A percentile compares a stretch with the other conserved stretches of the same genome.
Evolutionary conservation across 2,329 filamentous ascomycete species (phyloP).

Genomic region (Colletotrichum zoysiae): DNA sequence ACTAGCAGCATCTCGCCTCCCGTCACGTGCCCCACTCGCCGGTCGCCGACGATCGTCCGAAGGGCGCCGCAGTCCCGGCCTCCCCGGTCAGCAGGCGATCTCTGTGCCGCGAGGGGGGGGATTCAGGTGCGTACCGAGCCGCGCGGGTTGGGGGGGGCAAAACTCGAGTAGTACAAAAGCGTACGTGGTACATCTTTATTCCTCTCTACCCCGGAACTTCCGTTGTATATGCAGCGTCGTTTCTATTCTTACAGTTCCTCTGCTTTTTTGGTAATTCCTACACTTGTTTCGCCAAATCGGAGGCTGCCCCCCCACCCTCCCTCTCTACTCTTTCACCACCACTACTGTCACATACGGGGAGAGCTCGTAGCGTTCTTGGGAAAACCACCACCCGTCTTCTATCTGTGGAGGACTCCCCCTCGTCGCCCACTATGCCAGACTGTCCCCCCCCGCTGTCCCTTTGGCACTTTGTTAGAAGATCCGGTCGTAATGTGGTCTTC

Average conservation of each 20-base stretch:
- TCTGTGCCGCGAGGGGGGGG: no score
- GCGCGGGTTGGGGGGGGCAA: constrained; percentile 1
- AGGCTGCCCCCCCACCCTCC: no score
- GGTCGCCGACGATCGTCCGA: neutral
- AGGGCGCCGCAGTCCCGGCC: no score
- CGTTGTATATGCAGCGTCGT: constrained; percentile 29
- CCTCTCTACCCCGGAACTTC: constrained; percentile 3
- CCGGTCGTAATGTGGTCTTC: neutral
- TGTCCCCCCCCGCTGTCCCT: no score
- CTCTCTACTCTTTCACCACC: neutral
- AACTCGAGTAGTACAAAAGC: constrained; percentile 26
- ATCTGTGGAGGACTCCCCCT: neutral
- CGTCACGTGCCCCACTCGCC: no score
- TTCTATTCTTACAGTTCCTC: constrained; percentile 39
- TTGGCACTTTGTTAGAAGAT: neutral
- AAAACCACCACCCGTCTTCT: neutral
- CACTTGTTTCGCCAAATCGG: constrained; percentile 1
- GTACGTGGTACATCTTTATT: constrained; percentile 35
- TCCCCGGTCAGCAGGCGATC: neutral
- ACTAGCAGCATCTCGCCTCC: neutral
- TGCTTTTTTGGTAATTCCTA: constrained; percentile 35
- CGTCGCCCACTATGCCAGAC: neutral
- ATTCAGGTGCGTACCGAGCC: neutral
- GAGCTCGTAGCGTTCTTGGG: neutral
- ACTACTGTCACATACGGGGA: neutral